phyloP scores from a whole-genome alignment of 2,329 filamentous ascomycete species.

The Thelonectria olida region DNA sequence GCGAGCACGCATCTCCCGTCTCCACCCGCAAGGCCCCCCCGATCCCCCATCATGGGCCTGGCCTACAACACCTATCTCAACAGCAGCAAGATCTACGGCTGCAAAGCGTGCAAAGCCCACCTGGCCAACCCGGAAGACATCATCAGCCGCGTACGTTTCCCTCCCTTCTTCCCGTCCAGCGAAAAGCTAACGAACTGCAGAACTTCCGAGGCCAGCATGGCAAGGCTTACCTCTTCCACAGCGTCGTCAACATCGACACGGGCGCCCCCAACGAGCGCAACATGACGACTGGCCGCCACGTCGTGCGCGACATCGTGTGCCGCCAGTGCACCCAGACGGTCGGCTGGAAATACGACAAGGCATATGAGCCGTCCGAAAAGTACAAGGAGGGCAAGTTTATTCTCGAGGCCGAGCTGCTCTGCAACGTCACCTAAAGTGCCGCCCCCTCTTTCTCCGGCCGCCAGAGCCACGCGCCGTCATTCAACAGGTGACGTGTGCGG shows the following conservation, averaged over 20 bases:
- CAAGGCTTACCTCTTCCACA: slow-evolving; percentile 96
- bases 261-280: slow-evolving; percentile 91
- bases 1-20: too few species aligned
- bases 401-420: slow-evolving; percentile 88
- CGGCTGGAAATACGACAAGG: slow-evolving; percentile 99
- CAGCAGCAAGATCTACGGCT: slow-evolving; percentile 88
- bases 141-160: slow-evolving; percentile 78
- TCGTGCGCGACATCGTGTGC: slow-evolving; percentile 93
- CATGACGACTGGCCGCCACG: slow-evolving; percentile 96
- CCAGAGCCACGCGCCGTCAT: too few species aligned
- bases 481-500: neutral
- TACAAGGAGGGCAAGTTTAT: slow-evolving; percentile 99
- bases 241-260: slow-evolving; percentile 87
- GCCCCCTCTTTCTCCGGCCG: neutral
- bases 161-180: slow-evolving; percentile 6
- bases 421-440: slow-evolving; percentile 69
- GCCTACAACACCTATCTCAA: slow-evolving; percentile 92
- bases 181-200: slow-evolving; percentile 60
- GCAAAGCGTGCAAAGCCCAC: slow-evolving; percentile 95
- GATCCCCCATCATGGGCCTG: slow-evolving; percentile 74
- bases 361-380: slow-evolving; percentile 90
- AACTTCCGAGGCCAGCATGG: slow-evolving; percentile 99
- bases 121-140: slow-evolving; percentile 96
- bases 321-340: slow-evolving; percentile 91
- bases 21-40: neutral